Percentiles rank a stretch among this genome's conserved stretches.
These are phyloP conservation scores for Ascochyta pisi DNA, from an alignment of 2,329 filamentous ascomycete species.

Conservation along the genomic window DNA sequence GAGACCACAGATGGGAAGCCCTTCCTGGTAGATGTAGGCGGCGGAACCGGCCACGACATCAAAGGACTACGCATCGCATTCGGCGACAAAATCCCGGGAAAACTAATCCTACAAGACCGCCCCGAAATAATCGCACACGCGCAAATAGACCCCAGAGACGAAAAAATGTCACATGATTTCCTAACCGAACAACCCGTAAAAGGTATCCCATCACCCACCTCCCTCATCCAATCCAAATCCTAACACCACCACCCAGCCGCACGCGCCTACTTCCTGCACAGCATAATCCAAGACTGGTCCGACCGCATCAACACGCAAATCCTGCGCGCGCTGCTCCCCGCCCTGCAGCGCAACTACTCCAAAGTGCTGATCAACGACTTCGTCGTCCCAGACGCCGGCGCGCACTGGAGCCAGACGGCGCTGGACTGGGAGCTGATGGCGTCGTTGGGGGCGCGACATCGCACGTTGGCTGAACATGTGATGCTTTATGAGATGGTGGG, in stretches of 20 bases:
- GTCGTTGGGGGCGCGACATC: conserved; percentile 30
- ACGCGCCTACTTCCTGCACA: conserved; percentile 37
- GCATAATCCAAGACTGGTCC: conserved; percentile 42
- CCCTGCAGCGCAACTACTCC: conserved; percentile 39
- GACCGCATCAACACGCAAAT: conserved; percentile 32
- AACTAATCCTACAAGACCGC: conserved; percentile 32
- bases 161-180: conserved; percentile 47
- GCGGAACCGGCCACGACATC: conserved; percentile 34
- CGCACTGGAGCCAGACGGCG: conserved; percentile 33
- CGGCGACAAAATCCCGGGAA: conserved; percentile 22
- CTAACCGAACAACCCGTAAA: conserved; percentile 42
- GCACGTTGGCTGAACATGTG: conserved; percentile 31
- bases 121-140: conserved; percentile 34
- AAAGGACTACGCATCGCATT: conserved; percentile 28
- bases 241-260: conserved; percentile 13
- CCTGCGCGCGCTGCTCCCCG: conserved; percentile 30
- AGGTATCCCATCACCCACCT: conserved; percentile 9
- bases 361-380: conserved; percentile 39
- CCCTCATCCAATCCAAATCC: neutral
- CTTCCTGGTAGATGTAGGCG: conserved; percentile 36
- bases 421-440: conserved; percentile 39
- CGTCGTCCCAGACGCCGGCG: conserved; percentile 33
- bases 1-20: neutral
- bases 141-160: conserved; percentile 28
- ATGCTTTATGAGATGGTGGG: conserved; percentile 30